Percentiles rank a stretch among this genome's conserved stretches.
Conservation (phyloP, 768 basidiomycete genomes). For the Tulasnella sp. region DNA sequence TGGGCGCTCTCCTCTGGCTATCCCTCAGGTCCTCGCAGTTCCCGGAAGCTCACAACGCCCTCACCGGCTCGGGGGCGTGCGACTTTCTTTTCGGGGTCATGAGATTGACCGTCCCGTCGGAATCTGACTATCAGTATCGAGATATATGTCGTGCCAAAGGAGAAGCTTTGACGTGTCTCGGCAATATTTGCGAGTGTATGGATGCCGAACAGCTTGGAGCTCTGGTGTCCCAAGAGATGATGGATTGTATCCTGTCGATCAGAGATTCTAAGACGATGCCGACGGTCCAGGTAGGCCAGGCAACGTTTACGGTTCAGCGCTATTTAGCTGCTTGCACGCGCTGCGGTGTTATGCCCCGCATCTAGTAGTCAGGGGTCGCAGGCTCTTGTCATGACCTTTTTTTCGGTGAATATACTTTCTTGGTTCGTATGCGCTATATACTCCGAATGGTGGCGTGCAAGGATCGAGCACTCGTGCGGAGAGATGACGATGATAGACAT, state of each 20-base stretch:
- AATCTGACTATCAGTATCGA: background rate
- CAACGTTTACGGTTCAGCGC: background rate
- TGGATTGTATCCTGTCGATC: background rate
- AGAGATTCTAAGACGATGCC: background rate
- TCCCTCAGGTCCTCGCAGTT: background rate
- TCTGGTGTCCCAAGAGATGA: background rate
- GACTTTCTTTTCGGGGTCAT: background rate
- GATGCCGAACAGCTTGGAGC: background rate
- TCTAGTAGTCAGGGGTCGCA: background rate
- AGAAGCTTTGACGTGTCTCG: constrained; percentile 2
- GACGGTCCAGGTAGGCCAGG: background rate
- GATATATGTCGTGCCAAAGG: constrained; percentile 9
- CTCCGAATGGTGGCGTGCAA: no score
- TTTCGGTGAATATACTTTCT: no score
- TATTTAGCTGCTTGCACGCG: background rate
- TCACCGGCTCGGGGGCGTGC: background rate
- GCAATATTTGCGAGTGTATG: background rate
- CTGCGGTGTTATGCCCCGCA: background rate
- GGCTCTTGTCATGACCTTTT: no score
- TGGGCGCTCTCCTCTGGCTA: background rate
- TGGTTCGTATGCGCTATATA: no score
- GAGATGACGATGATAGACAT: no score
- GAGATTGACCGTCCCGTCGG: background rate
- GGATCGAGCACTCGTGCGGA: no score
- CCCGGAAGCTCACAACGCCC: background rate